Base-by-base conservation (phyloP, 441 rosid genomes). In the Croton setiger region DNA sequence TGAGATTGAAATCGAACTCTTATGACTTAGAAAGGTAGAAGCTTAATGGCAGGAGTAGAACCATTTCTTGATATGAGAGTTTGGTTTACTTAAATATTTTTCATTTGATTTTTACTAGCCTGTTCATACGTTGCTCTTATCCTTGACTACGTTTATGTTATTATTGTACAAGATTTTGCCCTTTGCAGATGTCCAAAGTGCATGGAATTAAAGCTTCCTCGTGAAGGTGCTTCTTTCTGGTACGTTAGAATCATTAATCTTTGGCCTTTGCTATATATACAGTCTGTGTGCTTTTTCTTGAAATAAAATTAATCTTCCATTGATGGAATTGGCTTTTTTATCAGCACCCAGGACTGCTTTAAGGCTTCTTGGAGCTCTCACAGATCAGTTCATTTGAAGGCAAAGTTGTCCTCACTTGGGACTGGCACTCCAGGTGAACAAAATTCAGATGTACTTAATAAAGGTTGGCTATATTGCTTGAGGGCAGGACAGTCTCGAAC, bases 201-300 rank as follows among this genome's bases (percentile, higher is more conserved):
- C 49, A 20, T 90, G 64, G 93, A 95, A 10, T 65, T 92, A 72
- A 95, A 90, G 88, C 97, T 95, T 87, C 93, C 96, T 71, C 97
- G 98, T 71, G 94, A 92, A 84, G 88, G 74, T 37, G 91, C 94
- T 54, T 86, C 99, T 14, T 95, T 95, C 91, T 95, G 99, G 97
- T 95, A 66, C 27, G 75, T 78, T n/a, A n/a, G n/a, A 41, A 67
- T 57, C 37, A 12, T 71, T 48, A n/a, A n/a, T 58, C 47, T 55
- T 53, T 55, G 59, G 59, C 59, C 13, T 45, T 31, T 47, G 13
- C 58, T 12, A 10, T 21, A 21, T 0, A 37, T 6, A 9, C 3
- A 15, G 13, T 47, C 27, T n/a, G 5, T 44, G 7, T 36, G 2
- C 39, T 12, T 51, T 41, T 57, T 44, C 15, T 31, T 56, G 43